Evolutionary conservation across 2,329 filamentous ascomycete genomes (phyloP).

Genomic region (Podosphaera xanthii): DNA sequence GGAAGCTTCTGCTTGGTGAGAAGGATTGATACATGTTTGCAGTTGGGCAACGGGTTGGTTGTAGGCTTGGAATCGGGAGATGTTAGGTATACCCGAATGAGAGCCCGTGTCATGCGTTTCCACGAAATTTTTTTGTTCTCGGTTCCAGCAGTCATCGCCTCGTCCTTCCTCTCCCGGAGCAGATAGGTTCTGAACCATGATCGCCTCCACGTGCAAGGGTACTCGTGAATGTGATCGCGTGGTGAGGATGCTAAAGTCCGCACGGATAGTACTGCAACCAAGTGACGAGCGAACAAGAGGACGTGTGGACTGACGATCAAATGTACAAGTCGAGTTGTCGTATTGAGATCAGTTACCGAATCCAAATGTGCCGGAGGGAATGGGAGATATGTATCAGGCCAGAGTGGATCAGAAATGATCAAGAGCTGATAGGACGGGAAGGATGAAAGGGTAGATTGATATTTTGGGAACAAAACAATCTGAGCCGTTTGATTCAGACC

Average conservation of each 20-base stretch:
- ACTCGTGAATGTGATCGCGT: neutral
- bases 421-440: neutral
- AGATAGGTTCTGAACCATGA: constrained; percentile 2
- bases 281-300: neutral
- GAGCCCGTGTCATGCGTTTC: constrained; percentile 6
- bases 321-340: constrained; percentile 16
- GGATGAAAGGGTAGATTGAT: neutral
- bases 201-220: constrained; percentile 1
- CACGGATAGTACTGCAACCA: neutral
- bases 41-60: neutral
- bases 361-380: constrained; percentile 5
- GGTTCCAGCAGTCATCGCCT: constrained; percentile 3
- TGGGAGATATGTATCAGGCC: constrained; percentile 11
- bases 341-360: constrained; percentile 12
- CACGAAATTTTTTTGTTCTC: constrained; percentile 8
- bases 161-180: constrained; percentile 6
- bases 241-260: neutral
- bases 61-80: neutral
- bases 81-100: neutral
- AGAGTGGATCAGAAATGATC: neutral
- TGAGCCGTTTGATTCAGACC: constrained; percentile 1
- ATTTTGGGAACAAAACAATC: neutral
- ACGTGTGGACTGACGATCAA: constrained; percentile 5
- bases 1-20: neutral
- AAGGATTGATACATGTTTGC: neutral